These are phyloP conservation scores for Achaetomiella virescens DNA, from an alignment of 495 filamentous ascomycete genomes.

Conservation along the genomic window DNA sequence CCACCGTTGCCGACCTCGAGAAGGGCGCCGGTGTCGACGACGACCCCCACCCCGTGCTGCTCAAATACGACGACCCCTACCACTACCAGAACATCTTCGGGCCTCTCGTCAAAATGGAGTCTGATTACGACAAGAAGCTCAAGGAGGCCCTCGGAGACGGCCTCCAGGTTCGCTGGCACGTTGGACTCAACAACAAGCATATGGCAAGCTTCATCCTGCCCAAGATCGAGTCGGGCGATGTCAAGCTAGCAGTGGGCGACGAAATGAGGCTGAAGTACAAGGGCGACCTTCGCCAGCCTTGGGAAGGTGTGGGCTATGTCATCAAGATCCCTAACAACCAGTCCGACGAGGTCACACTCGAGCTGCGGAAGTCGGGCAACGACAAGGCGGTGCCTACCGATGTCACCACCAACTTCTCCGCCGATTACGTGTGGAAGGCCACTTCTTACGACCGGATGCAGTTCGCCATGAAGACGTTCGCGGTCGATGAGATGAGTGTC, in stretches of 20 bases:
- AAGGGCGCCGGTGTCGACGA: slow-evolving; percentile 92
- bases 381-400: slow-evolving; percentile 96
- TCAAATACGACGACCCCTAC: slow-evolving; percentile 95
- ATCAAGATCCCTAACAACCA: slow-evolving; percentile 99
- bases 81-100: slow-evolving; percentile 99
- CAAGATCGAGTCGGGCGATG: slow-evolving; percentile 95
- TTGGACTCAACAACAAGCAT: slow-evolving; percentile 96
- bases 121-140: slow-evolving; percentile 98
- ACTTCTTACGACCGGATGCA: slow-evolving; percentile 99
- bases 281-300: slow-evolving; percentile 85
- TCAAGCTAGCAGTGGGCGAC: slow-evolving; percentile 95
- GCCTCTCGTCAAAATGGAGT: slow-evolving; percentile 96
- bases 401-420: slow-evolving; percentile 96
- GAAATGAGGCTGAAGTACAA: slow-evolving; percentile 98
- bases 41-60: slow-evolving; percentile 84
- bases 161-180: slow-evolving; percentile 89
- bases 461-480: slow-evolving; percentile 98
- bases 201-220: slow-evolving; percentile 92
- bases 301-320: slow-evolving; percentile 98
- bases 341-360: slow-evolving; percentile 95
- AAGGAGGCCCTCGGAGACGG: slow-evolving; percentile 97
- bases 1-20: slow-evolving; percentile 87
- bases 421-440: slow-evolving; percentile 99
- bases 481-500: slow-evolving; percentile 95
- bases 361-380: slow-evolving; percentile 65